These are phyloP conservation scores for Irpex sp. DNA, from an alignment of 1,284 basidiomycete genomes.

Conservation along the genomic window DNA sequence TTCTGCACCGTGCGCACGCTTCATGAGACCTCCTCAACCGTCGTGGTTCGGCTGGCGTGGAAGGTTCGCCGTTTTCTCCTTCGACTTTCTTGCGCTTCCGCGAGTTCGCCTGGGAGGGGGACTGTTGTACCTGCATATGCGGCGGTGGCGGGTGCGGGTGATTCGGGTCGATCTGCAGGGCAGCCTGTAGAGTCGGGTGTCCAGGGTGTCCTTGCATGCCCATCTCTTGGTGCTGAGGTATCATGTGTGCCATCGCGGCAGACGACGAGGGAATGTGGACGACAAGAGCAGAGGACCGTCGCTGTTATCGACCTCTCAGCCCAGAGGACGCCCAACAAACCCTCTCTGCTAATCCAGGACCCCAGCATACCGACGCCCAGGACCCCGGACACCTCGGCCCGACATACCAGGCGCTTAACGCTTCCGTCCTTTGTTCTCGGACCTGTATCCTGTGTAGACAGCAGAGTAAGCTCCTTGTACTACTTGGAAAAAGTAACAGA, in stretches of 20 bases:
- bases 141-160: slow-evolving; percentile 33
- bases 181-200: slow-evolving; percentile 50
- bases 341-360: slow-evolving; percentile 12
- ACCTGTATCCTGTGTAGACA: background rate
- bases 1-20: slow-evolving; percentile 84
- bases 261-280: slow-evolving; percentile 17
- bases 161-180: slow-evolving; percentile 61
- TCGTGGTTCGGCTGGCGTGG: slow-evolving; percentile 61
- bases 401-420: background rate
- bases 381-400: slow-evolving; percentile 8
- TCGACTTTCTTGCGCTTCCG: slow-evolving; percentile 59
- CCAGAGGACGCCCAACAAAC: slow-evolving; percentile 11
- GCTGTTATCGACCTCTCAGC: slow-evolving; percentile 14
- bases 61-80: slow-evolving; percentile 46
- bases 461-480: no score
- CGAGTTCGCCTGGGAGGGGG: slow-evolving; percentile 24
- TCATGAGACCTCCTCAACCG: slow-evolving; percentile 81
- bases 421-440: background rate
- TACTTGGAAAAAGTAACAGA: no score
- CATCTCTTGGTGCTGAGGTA: slow-evolving; percentile 43
- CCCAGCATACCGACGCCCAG: slow-evolving; percentile 1
- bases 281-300: slow-evolving; percentile 12
- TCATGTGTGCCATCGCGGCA: slow-evolving; percentile 40
- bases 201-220: slow-evolving; percentile 31
- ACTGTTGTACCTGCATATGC: slow-evolving; percentile 30